Base-by-base conservation (phyloP, 2,329 filamentous ascomycete genomes). In the Shiraia sp. region DNA sequence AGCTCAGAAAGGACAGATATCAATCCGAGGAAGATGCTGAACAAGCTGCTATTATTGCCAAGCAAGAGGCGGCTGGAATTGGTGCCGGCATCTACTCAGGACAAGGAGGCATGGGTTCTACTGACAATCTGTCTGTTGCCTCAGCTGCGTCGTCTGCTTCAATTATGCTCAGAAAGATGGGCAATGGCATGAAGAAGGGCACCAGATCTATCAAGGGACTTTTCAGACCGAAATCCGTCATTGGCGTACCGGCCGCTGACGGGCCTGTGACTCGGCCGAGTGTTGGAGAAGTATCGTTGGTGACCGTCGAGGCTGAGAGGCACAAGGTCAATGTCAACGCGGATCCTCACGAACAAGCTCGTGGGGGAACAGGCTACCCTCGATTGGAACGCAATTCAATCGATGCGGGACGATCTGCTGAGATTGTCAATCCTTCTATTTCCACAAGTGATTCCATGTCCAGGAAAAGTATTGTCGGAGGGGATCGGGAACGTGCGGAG, bases 81-180 rank as follows among this genome's bases (percentile, higher is more conserved):
- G 93, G 93, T 45, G 90, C 87, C 64, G 93, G 85, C 65, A 99
- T 99, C 55, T 99, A 99, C 67, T 88, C 87, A 16, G 88, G 90
- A 10, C 83, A 88, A 63, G 87, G 87, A 43, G 86, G 87, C 51
- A 96, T 97, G 65, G 87, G 90, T 10, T 99, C 93, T 4, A 97
- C 90, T 0, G 93, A 99, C 70, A 97, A 97, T 56, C 73, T 99
- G 31, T 95, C 90, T 10, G 90, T 95, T 51, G 92, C 88, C 1
- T 95, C 90, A 3, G 95, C 89, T 8, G 89, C 89, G 14, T 95
- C 90, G 6, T 95, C 89, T 14, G 89, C 89, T 24, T 95, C 90
- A 22, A 84, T 95, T 58, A 95, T 95, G 89, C 87, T 99, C 54
- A 85, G 93, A 38, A 99, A 99, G 75, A 99, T 99, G 93, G 93